Base-by-base conservation (phyloP, 2,329 filamentous ascomycete genomes). In the Botrytis medusae region DNA sequence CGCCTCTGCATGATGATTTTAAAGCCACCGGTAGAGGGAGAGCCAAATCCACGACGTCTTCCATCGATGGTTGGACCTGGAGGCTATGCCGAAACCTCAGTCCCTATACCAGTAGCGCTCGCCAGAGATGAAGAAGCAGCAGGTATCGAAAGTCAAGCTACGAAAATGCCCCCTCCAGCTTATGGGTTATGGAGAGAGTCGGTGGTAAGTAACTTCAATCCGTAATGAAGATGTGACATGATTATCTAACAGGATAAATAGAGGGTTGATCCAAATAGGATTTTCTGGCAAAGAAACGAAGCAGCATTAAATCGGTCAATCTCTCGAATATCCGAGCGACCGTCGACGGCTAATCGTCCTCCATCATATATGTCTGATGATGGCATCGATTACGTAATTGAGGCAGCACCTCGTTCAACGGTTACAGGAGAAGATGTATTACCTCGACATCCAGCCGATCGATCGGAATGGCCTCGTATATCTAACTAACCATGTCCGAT, bases 121-220 rank as follows among this genome's bases (percentile, higher is more conserved):
- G 89, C 90, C 2, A 87, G 89, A 59, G 93, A 96, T 79, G 92
- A 95, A 79, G 93, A 94, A 79, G 87, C 88, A 29, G 87, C 84
- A 2, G 88, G 87, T 5, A 81, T 86, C 71, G 86, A 88, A 73
- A 87, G 85, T 69, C 87, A 89, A 74, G 83, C 87, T 0, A 83
- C 84, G 60, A 90, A 90, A 77, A 76, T 86, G 32, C 89, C 90
- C 14, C 94, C 95, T 6, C 94, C 95, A 0, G 93, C 93, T 2
- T 97, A 97, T 80, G 94, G 94, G 0, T 84, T 94, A 1, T 97
- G 93, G 93, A 87, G 93, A 70, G 90, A 91, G 81, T 95, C 92
- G 79, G 93, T 96, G 82, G 91, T 93, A 87, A 82, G 91, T 89
- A 65, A 40, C 29, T 37, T 54, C 16, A 62, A n/a, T 16, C 69